These are phyloP conservation scores for Salix viminalis DNA, from an alignment of 345 rosid species.

Conservation along the genomic window DNA sequence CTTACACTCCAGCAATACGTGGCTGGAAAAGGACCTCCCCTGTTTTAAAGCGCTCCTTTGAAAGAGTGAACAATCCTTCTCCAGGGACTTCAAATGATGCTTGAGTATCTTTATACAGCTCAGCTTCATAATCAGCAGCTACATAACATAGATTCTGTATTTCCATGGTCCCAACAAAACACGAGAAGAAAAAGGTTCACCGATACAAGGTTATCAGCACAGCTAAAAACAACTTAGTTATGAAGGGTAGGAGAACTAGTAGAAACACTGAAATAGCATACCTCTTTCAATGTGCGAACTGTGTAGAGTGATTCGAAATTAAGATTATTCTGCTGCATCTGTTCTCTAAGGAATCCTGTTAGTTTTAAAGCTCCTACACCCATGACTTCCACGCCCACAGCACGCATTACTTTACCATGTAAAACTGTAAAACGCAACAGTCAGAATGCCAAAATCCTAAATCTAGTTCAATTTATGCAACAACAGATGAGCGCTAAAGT, in stretches of 20 bases:
- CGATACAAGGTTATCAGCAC: too few species aligned
- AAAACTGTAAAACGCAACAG: slow-evolving; percentile 49
- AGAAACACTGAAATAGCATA: slow-evolving; percentile 14
- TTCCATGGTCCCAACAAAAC: slow-evolving; percentile 18
- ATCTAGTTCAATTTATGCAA: slow-evolving; percentile 3
- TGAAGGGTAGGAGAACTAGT: neutral
- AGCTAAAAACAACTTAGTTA: neutral
- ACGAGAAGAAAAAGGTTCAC: neutral
- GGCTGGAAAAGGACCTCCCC: slow-evolving; percentile 95
- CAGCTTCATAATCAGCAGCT: slow-evolving; percentile 71
- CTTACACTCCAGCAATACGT: slow-evolving; percentile 83
- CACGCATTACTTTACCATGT: slow-evolving; percentile 82
- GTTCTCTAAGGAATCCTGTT: slow-evolving; percentile 77
- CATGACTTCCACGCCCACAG: slow-evolving; percentile 80
- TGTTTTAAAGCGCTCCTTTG: slow-evolving; percentile 82
- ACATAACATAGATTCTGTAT: slow-evolving; percentile 83
- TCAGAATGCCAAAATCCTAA: slow-evolving; percentile 17
- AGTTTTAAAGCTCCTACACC: slow-evolving; percentile 84
- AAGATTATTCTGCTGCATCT: slow-evolving; percentile 68
- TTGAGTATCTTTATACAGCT: slow-evolving; percentile 53
- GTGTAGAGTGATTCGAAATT: slow-evolving; percentile 70
- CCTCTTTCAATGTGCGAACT: slow-evolving; percentile 88
- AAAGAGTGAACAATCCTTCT: slow-evolving; percentile 74
- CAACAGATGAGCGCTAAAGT: neutral
- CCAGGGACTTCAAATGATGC: slow-evolving; percentile 62